Evolutionary conservation across 2,329 filamentous ascomycete species (phyloP).

Genomic region (Diplodia mutila): DNA sequence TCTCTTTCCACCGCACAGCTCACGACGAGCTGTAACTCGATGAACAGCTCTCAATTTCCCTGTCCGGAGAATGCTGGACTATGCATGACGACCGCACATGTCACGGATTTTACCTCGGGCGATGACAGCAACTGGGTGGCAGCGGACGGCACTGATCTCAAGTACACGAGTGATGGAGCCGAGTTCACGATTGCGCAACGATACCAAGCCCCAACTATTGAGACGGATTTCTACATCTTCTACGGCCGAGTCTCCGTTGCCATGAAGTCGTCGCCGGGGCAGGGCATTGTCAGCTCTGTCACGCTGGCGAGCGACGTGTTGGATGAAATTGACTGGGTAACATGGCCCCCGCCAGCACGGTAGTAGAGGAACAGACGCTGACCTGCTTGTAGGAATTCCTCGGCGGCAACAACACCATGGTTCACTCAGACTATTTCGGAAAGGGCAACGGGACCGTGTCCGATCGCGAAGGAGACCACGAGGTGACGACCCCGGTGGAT

Average conservation of each 20-base stretch:
- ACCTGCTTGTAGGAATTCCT: slow-evolving; percentile 38
- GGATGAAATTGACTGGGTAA: slow-evolving; percentile 30
- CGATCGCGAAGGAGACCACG: slow-evolving; percentile 68
- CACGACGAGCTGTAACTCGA: slow-evolving; percentile 48
- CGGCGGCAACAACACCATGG: slow-evolving; percentile 63
- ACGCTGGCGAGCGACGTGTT: slow-evolving; percentile 27
- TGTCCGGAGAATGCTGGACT: slow-evolving; percentile 47
- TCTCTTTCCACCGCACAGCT: slow-evolving; percentile 44
- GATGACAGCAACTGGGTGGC: slow-evolving; percentile 61
- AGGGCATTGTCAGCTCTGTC: slow-evolving; percentile 28
- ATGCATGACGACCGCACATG: slow-evolving; percentile 52
- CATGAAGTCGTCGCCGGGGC: slow-evolving; percentile 29
- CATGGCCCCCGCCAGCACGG: neutral
- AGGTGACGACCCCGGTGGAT: slow-evolving; percentile 59
- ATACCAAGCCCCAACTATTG: slow-evolving; percentile 64
- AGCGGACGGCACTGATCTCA: slow-evolving; percentile 61
- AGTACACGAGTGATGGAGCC: slow-evolving; percentile 64
- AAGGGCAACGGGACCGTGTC: slow-evolving; percentile 71
- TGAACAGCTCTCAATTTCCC: slow-evolving; percentile 35
- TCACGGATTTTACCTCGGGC: slow-evolving; percentile 52
- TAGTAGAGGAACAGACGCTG: slow-evolving; percentile 19
- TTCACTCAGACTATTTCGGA: slow-evolving; percentile 73
- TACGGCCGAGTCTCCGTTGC: slow-evolving; percentile 30
- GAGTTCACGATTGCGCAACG: slow-evolving; percentile 69
- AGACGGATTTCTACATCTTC: slow-evolving; percentile 32